A percentile compares a stretch with the other conserved stretches of the same genome.
phyloP scores from a whole-genome alignment of 352 stramenopile genomes.

The Phytophthora pluvialis region DNA sequence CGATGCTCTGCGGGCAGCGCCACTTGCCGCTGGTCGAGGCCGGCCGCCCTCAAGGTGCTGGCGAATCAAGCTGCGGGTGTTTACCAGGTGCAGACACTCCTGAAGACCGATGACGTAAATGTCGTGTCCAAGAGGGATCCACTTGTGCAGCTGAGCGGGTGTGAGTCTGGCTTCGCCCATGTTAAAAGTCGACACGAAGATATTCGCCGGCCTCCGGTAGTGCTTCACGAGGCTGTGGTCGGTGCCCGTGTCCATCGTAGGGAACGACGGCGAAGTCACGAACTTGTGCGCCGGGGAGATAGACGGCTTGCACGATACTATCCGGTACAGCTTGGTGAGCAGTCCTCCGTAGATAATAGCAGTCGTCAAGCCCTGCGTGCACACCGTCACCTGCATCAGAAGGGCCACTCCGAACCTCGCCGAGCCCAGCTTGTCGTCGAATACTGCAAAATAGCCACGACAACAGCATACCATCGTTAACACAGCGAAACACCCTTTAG shows the following conservation, averaged over 20 bases:
- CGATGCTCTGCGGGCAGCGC: conserved; percentile 19
- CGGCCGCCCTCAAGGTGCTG: conserved; percentile 70
- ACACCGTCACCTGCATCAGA: conserved; percentile 73
- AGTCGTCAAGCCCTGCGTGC: conserved; percentile 64
- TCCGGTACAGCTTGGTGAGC: conserved; percentile 43
- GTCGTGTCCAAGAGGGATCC: conserved; percentile 83
- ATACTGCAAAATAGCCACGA: conserved; percentile 39
- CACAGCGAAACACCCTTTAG: background rate
- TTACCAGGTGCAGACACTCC: conserved; percentile 84
- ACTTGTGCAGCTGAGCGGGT: conserved; percentile 62
- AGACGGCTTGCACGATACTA: conserved; percentile 32
- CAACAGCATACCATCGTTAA: background rate
- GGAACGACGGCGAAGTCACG: conserved; percentile 42
- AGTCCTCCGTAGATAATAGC: conserved; percentile 71
- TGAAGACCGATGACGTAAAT: conserved; percentile 90
- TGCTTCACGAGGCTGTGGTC: conserved; percentile 37
- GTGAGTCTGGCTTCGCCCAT: conserved; percentile 76
- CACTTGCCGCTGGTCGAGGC: conserved; percentile 31
- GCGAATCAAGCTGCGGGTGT: conserved; percentile 63
- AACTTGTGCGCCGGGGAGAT: conserved; percentile 40
- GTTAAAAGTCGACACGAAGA: conserved; percentile 89
- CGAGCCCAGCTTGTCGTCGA: conserved; percentile 46
- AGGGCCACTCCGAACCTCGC: conserved; percentile 60
- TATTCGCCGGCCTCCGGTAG: conserved; percentile 55
- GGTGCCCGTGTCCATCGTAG: conserved; percentile 31